Percentiles rank a stretch among this genome's conserved stretches.
These are phyloP conservation scores for Dothistroma septosporum DNA, from an alignment of 2,329 filamentous ascomycete genomes.

Conservation along the genomic window DNA sequence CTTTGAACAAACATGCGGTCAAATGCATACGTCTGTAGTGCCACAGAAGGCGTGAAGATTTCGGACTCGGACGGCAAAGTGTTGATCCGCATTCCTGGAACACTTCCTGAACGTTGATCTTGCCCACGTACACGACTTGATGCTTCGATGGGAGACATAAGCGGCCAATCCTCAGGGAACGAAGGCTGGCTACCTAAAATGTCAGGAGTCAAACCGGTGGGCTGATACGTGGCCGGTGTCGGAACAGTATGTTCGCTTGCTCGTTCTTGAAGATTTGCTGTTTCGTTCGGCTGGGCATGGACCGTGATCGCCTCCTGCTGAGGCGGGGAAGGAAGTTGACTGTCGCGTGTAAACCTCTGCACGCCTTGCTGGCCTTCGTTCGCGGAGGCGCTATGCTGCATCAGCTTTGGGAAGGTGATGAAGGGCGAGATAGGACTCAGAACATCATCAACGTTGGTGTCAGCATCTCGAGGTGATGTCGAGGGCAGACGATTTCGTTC, in stretches of 20 bases:
- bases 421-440: constrained; percentile 8
- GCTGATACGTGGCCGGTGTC: constrained; percentile 2
- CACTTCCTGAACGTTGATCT: background rate
- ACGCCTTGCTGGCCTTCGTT: background rate
- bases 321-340: background rate
- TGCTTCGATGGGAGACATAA: constrained; percentile 9
- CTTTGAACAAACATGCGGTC: constrained; percentile 33
- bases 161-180: constrained; percentile 26
- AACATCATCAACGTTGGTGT: constrained; percentile 5
- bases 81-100: background rate
- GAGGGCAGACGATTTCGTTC: constrained; percentile 12
- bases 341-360: background rate
- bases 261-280: background rate
- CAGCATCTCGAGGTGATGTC: constrained; percentile 8
- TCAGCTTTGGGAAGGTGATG: constrained; percentile 7
- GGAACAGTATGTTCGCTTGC: background rate
- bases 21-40: constrained; percentile 31
- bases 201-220: constrained; percentile 13
- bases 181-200: constrained; percentile 6
- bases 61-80: constrained; percentile 12
- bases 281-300: background rate
- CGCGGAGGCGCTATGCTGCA: background rate
- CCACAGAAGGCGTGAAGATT: constrained; percentile 17
- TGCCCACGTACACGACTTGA: constrained; percentile 1
- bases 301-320: background rate